Conservation (phyloP, 2,329 filamentous ascomycete species). For the Aspergillus piperis region DNA sequence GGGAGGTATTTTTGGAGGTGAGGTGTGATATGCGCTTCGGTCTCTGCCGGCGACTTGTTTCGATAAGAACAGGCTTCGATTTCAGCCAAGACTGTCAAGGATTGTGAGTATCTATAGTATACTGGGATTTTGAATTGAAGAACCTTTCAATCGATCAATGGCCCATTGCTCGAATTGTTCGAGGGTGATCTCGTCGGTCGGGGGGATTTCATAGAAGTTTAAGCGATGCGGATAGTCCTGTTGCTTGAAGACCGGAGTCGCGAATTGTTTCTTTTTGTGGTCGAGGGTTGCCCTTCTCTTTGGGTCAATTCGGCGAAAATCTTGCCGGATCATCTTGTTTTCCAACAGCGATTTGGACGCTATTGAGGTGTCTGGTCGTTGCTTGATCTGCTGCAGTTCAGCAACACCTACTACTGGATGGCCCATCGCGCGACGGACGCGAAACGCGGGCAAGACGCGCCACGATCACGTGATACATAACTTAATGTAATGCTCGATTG, state of each 20-base stretch:
- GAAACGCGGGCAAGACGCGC: slow-evolving; percentile 5
- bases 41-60: slow-evolving; percentile 83
- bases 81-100: slow-evolving; percentile 41
- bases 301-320: slow-evolving; percentile 49
- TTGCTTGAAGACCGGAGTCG: slow-evolving; percentile 72
- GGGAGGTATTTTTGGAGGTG: slow-evolving; percentile 85
- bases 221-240: slow-evolving; percentile 80
- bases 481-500: not conserved
- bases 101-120: not conserved
- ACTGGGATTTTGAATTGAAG: slow-evolving; percentile 14
- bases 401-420: not conserved
- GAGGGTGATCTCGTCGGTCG: slow-evolving; percentile 89
- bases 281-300: slow-evolving; percentile 79
- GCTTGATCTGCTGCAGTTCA: not conserved
- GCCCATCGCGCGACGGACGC: slow-evolving; percentile 2
- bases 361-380: slow-evolving; percentile 1
- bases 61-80: slow-evolving; percentile 93
- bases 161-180: slow-evolving; percentile 99
- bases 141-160: slow-evolving; percentile 83
- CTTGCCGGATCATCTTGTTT: slow-evolving; percentile 47
- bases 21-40: slow-evolving; percentile 77
- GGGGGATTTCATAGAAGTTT: slow-evolving; percentile 87
- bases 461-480: not conserved
- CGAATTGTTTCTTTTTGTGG: slow-evolving; percentile 84
- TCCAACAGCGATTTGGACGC: not conserved